Evolutionary conservation across 257 asterid species (phyloP).

Genomic region (Prunella vulgaris): DNA sequence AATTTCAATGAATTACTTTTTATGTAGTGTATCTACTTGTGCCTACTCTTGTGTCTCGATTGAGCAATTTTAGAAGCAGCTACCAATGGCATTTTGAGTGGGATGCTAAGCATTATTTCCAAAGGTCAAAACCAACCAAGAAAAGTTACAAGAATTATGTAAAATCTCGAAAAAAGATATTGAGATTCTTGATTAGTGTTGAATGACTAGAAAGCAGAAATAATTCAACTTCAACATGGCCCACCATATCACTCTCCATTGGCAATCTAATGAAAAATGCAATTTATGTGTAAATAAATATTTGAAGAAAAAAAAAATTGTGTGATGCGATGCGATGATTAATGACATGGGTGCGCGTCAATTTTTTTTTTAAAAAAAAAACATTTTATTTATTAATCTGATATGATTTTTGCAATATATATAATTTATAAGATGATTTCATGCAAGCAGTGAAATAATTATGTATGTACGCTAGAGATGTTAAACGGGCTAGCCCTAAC

Average conservation of each 20-base stretch:
- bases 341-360: too few species aligned
- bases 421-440: neutral
- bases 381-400: neutral
- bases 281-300: too few species aligned
- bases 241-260: constrained; percentile 21
- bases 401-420: too few species aligned
- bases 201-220: constrained; percentile 49
- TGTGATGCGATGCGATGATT: too few species aligned
- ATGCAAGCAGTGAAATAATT: neutral
- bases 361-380: too few species aligned
- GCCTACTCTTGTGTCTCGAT: constrained; percentile 18
- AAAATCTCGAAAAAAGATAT: constrained; percentile 13
- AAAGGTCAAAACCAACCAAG: constrained; percentile 22
- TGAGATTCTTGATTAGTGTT: constrained; percentile 44
- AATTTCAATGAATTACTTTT: constrained; percentile 5
- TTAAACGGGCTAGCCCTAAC: too few species aligned
- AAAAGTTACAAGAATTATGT: neutral
- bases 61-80: constrained; percentile 21
- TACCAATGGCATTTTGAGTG: constrained; percentile 22
- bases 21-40: constrained; percentile 22
- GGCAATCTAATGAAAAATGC: constrained; percentile 5
- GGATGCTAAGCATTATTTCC: constrained; percentile 16
- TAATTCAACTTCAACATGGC: constrained; percentile 33
- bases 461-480: too few species aligned
- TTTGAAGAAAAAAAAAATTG: too few species aligned